phyloP scores from a whole-genome alignment of 306 rosid species.

The Fragaria nilgerrensis region DNA sequence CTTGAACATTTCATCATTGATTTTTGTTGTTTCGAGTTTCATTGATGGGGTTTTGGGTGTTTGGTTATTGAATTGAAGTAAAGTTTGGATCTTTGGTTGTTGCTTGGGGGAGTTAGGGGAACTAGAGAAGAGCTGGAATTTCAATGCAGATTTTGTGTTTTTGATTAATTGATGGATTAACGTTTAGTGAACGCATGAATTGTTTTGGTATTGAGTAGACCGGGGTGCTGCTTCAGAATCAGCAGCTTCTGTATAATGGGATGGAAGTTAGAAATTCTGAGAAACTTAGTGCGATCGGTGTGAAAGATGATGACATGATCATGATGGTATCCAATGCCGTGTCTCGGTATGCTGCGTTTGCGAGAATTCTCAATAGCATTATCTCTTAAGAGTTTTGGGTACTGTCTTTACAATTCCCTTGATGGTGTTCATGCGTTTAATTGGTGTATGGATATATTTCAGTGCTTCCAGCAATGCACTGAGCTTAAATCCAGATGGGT shows the following conservation, averaged over 20 bases:
- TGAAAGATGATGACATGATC: slow-evolving; percentile 84
- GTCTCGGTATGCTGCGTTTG: slow-evolving; percentile 43
- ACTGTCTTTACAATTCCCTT: neutral
- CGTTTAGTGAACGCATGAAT: neutral
- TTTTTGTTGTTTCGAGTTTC: neutral
- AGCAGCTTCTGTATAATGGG: slow-evolving; percentile 83
- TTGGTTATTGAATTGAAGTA: neutral
- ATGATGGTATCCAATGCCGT: slow-evolving; percentile 69
- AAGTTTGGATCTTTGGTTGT: slow-evolving; percentile 9
- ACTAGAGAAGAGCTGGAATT: neutral
- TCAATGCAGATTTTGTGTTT: neutral
- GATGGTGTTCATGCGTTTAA: neutral
- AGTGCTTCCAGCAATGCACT: slow-evolving; percentile 66
- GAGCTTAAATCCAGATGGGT: slow-evolving; percentile 81
- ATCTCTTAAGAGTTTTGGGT: neutral
- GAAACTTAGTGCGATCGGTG: slow-evolving; percentile 74
- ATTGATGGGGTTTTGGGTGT: neutral
- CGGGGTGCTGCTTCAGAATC: slow-evolving; percentile 74
- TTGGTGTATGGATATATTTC: slow-evolving; percentile 19
- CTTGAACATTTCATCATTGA: slow-evolving; percentile 9
- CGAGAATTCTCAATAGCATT: neutral
- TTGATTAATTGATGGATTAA: neutral
- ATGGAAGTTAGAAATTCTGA: slow-evolving; percentile 69
- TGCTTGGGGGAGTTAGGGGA: neutral
- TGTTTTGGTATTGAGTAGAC: slow-evolving; percentile 52